These are phyloP conservation scores for Phytophthora macrochlamydospora DNA, from an alignment of 352 stramenopile genomes.

Conservation along the genomic window DNA sequence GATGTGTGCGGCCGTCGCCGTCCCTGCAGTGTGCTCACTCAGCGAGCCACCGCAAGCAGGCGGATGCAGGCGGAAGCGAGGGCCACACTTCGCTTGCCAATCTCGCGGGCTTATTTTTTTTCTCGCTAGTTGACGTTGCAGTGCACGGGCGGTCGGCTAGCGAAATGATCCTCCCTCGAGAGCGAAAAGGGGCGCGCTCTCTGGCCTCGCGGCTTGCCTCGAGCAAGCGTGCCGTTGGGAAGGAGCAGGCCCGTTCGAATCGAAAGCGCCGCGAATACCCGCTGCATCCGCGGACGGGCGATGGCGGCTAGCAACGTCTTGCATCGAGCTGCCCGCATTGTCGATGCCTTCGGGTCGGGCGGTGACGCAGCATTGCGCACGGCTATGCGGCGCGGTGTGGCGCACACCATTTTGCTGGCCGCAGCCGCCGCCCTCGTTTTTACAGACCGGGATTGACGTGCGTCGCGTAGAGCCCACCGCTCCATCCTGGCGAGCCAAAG, in stretches of 20 bases:
- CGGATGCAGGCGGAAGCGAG: too few species aligned
- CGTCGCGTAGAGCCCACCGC: neutral
- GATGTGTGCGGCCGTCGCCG: too few species aligned
- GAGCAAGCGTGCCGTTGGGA: too few species aligned
- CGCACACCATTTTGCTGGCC: neutral
- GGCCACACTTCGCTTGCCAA: too few species aligned
- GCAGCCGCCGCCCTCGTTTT: neutral
- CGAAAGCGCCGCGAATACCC: too few species aligned
- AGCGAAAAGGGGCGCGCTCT: neutral
- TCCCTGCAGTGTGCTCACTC: too few species aligned
- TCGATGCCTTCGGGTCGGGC: too few species aligned
- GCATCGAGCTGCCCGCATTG: neutral
- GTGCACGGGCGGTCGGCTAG: slow-evolving; percentile 1
- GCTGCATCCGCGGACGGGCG: too few species aligned
- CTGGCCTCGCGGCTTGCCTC: neutral
- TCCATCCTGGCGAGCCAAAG: slow-evolving; percentile 2
- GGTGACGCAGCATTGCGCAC: neutral
- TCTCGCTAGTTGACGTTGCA: slow-evolving; percentile 5
- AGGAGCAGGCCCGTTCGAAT: too few species aligned
- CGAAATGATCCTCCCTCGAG: slow-evolving; percentile 10
- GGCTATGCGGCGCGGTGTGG: neutral
- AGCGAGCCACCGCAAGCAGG: too few species aligned
- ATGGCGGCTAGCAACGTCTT: too few species aligned
- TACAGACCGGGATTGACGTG: slow-evolving; percentile 1
- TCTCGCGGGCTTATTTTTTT: neutral